These are phyloP conservation scores for Emmonsiellopsis sp. DNA, from an alignment of 2,329 filamentous ascomycete species.

Conservation along the genomic window DNA sequence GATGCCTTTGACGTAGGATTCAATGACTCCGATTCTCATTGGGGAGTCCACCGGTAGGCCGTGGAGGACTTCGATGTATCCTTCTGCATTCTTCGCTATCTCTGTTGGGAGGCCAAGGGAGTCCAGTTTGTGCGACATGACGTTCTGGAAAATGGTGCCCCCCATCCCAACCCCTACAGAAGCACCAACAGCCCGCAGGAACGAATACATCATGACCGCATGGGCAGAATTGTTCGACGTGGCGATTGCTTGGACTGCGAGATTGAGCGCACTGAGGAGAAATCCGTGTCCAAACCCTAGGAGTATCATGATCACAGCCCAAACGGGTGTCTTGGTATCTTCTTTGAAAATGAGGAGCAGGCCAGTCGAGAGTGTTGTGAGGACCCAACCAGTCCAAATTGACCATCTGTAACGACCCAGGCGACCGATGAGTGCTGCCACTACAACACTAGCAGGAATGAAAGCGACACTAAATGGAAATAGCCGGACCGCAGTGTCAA, in stretches of 20 bases:
- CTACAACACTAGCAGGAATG: slow-evolving; percentile 25
- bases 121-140: background rate
- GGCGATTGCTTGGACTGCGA: slow-evolving; percentile 3
- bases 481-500: slow-evolving; percentile 46
- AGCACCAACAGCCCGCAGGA: slow-evolving; percentile 1
- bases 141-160: slow-evolving; percentile 1
- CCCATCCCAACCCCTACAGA: slow-evolving; percentile 2
- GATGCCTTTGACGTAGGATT: slow-evolving; percentile 1
- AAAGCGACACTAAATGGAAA: slow-evolving; percentile 33
- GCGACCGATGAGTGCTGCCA: slow-evolving; percentile 36
- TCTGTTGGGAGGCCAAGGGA: background rate
- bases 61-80: slow-evolving; percentile 1
- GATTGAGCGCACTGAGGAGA: slow-evolving; percentile 3
- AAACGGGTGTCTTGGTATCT: slow-evolving; percentile 42
- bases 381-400: slow-evolving; percentile 52
- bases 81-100: slow-evolving; percentile 4
- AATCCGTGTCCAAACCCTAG: slow-evolving; percentile 1
- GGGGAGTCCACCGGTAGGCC: background rate
- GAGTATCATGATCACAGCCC: slow-evolving; percentile 22
- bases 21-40: background rate
- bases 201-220: slow-evolving; percentile 5
- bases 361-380: slow-evolving; percentile 53
- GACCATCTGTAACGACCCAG: slow-evolving; percentile 47
- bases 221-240: background rate
- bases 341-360: slow-evolving; percentile 21